phyloP scores from a whole-genome alignment of 129 eudicot species.

The Lactuca saligna region DNA sequence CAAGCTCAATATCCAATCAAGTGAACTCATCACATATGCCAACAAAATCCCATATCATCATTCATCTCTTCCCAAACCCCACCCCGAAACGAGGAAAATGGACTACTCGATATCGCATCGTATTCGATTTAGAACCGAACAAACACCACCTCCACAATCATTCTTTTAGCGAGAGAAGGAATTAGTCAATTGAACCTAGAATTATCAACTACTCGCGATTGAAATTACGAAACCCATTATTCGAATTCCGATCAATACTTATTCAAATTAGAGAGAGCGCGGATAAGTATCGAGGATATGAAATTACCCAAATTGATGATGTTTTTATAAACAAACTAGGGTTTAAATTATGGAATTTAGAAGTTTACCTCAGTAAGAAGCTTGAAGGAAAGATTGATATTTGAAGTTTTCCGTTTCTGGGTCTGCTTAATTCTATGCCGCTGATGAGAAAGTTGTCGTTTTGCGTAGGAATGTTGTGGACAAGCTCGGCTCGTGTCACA shows the following conservation, averaged over 20 bases:
- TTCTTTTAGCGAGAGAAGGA: neutral
- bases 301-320: neutral
- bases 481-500: constrained; percentile 18
- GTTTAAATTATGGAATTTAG: neutral
- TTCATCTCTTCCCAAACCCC: neutral
- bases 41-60: neutral
- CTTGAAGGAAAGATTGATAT: constrained; percentile 12
- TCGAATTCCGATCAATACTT: neutral
- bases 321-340: neutral
- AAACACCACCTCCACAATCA: neutral
- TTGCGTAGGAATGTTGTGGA: constrained; percentile 17
- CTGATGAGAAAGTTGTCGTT: constrained; percentile 20
- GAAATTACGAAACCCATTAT: neutral
- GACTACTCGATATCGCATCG: constrained; percentile 3
- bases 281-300: neutral
- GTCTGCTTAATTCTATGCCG: constrained; percentile 14
- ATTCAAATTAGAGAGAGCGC: neutral
- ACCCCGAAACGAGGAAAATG: neutral
- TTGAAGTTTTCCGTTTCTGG: constrained; percentile 13
- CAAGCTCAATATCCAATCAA: neutral
- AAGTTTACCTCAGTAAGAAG: constrained; percentile 18
- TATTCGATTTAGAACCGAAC: constrained; percentile 3
- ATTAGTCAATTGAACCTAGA: constrained; percentile 7
- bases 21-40: neutral
- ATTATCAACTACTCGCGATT: neutral